These are phyloP conservation scores for Oryza glumipatula DNA, from an alignment of 176 grass and related monocot species.

Conservation along the genomic window DNA sequence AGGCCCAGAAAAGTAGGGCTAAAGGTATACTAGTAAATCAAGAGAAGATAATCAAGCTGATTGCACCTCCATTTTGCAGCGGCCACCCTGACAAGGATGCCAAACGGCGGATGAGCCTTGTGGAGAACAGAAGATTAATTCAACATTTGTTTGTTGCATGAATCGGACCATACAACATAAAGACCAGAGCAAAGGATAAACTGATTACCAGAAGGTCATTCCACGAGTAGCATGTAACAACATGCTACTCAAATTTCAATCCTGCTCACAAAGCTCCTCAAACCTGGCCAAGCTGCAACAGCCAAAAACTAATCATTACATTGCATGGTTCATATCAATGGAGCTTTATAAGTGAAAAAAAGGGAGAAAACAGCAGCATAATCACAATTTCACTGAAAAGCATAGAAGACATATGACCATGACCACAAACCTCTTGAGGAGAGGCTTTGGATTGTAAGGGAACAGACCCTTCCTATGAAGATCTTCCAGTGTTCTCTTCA, in stretches of 20 bases:
- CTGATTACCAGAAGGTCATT: constrained; percentile 4
- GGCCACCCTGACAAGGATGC: background rate
- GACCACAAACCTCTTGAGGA: constrained; percentile 71
- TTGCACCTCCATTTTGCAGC: background rate
- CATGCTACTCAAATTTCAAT: constrained; percentile 35
- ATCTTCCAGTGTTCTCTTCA: constrained; percentile 80
- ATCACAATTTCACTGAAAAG: constrained; percentile 14
- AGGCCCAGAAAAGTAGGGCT: background rate
- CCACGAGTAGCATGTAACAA: constrained; percentile 19
- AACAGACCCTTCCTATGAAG: constrained; percentile 78
- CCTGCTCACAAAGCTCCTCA: constrained; percentile 56
- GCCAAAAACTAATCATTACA: background rate
- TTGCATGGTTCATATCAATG: constrained; percentile 12
- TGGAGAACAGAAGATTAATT: constrained; percentile 26
- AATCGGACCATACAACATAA: background rate
- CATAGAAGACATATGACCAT: background rate
- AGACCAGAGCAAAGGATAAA: background rate
- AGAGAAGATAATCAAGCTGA: too few relatives aligned
- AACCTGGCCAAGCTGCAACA: constrained; percentile 69
- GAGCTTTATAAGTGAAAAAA: constrained; percentile 10
- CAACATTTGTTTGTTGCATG: background rate
- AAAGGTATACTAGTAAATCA: background rate
- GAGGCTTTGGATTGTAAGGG: constrained; percentile 87
- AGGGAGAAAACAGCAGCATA: constrained; percentile 20
- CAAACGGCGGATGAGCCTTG: background rate